phyloP scores from a whole-genome alignment of 352 stramenopile species.

The Globisporangium nunn region DNA sequence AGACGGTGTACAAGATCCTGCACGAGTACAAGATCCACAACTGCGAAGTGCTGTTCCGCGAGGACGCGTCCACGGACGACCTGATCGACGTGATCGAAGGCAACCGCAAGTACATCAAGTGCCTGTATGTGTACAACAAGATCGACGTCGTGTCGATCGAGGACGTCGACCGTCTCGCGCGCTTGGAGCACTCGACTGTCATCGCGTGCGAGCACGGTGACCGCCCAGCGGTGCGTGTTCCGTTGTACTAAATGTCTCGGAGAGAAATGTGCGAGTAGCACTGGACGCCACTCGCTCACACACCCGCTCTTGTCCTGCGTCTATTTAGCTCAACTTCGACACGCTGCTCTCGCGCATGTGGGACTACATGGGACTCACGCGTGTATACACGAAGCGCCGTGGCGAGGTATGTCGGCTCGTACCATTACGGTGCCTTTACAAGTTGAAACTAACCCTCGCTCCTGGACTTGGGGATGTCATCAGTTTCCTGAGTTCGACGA shows the following conservation, averaged over 20 bases:
- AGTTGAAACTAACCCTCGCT: neutral
- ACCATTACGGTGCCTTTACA: neutral
- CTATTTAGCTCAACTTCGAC: conserved; percentile 95
- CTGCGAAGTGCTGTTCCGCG: conserved; percentile 95
- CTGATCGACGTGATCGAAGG: conserved; percentile 98
- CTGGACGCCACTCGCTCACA: neutral
- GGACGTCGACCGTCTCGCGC: conserved; percentile 96
- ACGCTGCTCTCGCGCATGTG: conserved; percentile 84
- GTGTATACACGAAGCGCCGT: conserved; percentile 86
- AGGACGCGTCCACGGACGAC: conserved; percentile 96
- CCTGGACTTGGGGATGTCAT: neutral
- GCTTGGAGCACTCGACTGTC: conserved; percentile 94
- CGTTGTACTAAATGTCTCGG: neutral
- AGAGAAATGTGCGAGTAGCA: neutral
- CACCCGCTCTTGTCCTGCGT: conserved; percentile 4
- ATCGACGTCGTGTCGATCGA: conserved; percentile 99
- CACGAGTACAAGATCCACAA: conserved; percentile 98
- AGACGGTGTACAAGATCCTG: conserved; percentile 87
- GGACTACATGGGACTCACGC: conserved; percentile 88
- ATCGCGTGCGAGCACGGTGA: conserved; percentile 89
- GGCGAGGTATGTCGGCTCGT: conserved; percentile 40
- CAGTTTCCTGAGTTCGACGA: conserved; percentile 71
- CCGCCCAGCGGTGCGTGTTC: conserved; percentile 44
- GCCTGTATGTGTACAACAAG: conserved; percentile 99
- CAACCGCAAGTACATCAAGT: conserved; percentile 99